Evolutionary conservation across 495 filamentous ascomycete species (phyloP), one percentile per base, ranked within the genome.

Genomic region (Glarea lozoyensis): DNA sequence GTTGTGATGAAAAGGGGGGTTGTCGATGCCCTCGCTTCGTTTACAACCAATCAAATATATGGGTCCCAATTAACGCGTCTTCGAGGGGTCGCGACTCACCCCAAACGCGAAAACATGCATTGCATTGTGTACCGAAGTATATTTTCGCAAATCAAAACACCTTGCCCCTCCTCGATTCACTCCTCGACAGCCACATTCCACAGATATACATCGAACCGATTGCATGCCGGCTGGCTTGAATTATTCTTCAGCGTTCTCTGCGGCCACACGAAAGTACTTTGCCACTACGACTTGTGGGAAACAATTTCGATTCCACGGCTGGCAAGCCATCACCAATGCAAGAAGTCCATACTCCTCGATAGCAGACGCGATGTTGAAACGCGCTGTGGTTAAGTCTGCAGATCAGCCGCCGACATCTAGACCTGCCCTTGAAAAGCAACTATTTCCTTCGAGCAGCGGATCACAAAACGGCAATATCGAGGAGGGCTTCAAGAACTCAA

Each of bases 361-460:
- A 21, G 53, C 45, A 45, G 55, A 60, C 55, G 55, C 46, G 16
- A 70, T 70, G 67, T 55, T 70, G 29, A 25, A 47, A 3, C 53
- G 56, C 37, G 61, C 64, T 5, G n/a, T n/a, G n/a, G n/a, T n/a
- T n/a, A n/a, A n/a, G n/a, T 53, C 48, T 18, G 55, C 67, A 17
- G 57, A 43, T 4, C 59, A 47, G 30, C 46, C 59, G 51, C 55
- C 55, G 22, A 45, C 52, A 36, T 25, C 29, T 43, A 43, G 47
- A 18, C 62, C 53, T 35, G 49, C 53, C 33, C 58, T 72, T 10
- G 57, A 53, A 2, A 70, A 69, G 50, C 62, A 67, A 38, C 51
- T 69, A 7, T 73, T 73, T 37, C 63, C 67, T 1, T 73, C 68
- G 2, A 73, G 68, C 45, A 72, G 68, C 38, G 67, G 66, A 2